Percentiles rank a stretch among this genome's conserved stretches.
These are phyloP conservation scores for Bipolaris victoriae DNA, from an alignment of 2,329 filamentous ascomycete genomes.

Conservation along the genomic window DNA sequence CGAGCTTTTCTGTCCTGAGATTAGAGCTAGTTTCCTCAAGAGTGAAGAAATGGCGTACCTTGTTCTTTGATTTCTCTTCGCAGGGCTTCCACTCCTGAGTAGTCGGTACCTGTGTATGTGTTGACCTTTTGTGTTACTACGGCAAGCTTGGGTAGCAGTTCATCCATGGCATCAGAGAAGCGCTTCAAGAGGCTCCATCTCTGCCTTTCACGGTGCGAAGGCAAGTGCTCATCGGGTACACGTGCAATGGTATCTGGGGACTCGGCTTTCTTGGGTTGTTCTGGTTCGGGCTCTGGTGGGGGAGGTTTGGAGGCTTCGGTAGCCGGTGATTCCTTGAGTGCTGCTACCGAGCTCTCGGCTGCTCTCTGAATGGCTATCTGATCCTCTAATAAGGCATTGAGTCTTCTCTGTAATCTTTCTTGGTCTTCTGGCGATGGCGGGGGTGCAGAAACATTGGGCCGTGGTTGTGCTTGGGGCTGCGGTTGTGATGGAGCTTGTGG, in stretches of 20 bases:
- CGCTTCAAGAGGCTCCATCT: conserved; percentile 65
- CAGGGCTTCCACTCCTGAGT: conserved; percentile 85
- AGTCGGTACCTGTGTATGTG: conserved; percentile 83
- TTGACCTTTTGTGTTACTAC: conserved; percentile 88
- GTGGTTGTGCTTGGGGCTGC: conserved; percentile 13
- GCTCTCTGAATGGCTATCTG: conserved; percentile 15
- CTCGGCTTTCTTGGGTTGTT: conserved; percentile 14
- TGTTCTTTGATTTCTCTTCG: conserved; percentile 77
- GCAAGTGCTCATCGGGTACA: conserved; percentile 53
- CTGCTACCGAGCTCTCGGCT: conserved; percentile 11
- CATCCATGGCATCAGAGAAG: conserved; percentile 82
- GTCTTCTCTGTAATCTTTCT: conserved; percentile 22
- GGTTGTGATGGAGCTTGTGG: conserved; percentile 12
- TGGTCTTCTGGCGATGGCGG: conserved; percentile 24
- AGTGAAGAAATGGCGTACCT: conserved; percentile 50
- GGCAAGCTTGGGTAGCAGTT: conserved; percentile 82
- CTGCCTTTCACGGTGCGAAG: conserved; percentile 60
- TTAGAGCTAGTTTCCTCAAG: conserved; percentile 14
- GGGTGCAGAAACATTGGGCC: conserved; percentile 12
- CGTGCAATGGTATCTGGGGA: conserved; percentile 37
- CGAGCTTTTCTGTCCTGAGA: conserved; percentile 55
- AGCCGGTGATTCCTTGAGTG: conserved; percentile 4
- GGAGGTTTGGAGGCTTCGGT: conserved; percentile 12
- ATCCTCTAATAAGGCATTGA: conserved; percentile 19
- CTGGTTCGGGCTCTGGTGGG: conserved; percentile 9